Evolutionary conservation across 2,329 filamentous ascomycete species (phyloP).

Genomic region (Aspergillus sp.): DNA sequence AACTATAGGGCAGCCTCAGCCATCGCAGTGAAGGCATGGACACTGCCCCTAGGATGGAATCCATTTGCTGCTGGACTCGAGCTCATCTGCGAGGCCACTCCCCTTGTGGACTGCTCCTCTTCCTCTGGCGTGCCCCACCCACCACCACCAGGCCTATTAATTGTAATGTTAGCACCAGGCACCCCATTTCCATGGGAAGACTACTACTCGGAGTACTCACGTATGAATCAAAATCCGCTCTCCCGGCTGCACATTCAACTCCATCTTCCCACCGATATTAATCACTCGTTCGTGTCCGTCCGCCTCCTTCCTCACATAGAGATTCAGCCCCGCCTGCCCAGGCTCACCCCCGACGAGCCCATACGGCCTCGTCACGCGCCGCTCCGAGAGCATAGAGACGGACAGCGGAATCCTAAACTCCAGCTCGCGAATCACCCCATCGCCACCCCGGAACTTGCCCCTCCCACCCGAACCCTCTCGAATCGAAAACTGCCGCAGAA

Average conservation of each 20-base stretch:
- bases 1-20: no score
- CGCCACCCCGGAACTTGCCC: constrained; percentile 59
- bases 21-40: no score
- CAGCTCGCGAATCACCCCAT: constrained; percentile 10
- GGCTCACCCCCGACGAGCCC: neutral
- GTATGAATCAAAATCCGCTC: neutral
- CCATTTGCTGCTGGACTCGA: no score
- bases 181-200: neutral
- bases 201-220: neutral
- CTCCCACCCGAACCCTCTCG: constrained; percentile 66
- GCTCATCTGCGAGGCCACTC: no score
- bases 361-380: neutral
- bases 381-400: constrained; percentile 3
- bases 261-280: constrained; percentile 1
- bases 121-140: no score
- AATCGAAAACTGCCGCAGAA: constrained; percentile 74
- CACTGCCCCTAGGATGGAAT: no score
- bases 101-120: no score
- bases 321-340: neutral
- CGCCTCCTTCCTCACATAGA: neutral
- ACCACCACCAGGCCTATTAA: no score
- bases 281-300: neutral
- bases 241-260: neutral
- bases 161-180: neutral
- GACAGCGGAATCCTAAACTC: constrained; percentile 8